A percentile compares a stretch with the other conserved stretches of the same genome.
Evolutionary conservation across 176 grass and related monocot species (phyloP).

Genomic region (Carex pumila): DNA sequence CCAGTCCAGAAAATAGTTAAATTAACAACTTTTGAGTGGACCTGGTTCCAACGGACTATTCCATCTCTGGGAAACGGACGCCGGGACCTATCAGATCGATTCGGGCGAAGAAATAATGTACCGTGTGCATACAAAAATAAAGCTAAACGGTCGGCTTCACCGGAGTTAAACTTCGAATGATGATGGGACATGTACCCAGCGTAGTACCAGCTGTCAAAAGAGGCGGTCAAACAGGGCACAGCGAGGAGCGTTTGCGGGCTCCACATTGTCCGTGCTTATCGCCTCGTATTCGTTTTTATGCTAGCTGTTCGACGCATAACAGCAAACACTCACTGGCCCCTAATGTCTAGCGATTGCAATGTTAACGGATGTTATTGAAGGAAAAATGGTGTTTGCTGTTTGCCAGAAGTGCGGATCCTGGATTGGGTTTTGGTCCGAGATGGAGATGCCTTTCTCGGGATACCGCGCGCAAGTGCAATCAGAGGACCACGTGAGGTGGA

Average conservation of each 20-base stretch:
- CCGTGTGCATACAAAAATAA: not conserved
- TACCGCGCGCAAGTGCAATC: not conserved
- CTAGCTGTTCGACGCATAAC: not conserved
- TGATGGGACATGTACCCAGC: not conserved
- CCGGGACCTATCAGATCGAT: not conserved
- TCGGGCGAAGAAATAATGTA: not conserved
- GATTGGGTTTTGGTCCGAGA: not conserved
- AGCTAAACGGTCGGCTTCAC: not conserved
- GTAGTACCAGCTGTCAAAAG: not conserved
- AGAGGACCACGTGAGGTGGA: not conserved
- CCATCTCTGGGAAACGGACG: not conserved
- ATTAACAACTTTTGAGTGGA: not conserved
- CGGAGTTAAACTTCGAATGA: not conserved
- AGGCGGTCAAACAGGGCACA: not conserved
- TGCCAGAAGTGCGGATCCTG: not conserved
- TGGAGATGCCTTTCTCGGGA: constrained; percentile 9
- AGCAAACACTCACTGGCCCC: not conserved
- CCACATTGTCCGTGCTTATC: constrained; percentile 11
- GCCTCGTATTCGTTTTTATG: not conserved
- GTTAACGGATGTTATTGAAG: no score
- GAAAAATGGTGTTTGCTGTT: not conserved
- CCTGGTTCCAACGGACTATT: not conserved
- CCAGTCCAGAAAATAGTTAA: not conserved
- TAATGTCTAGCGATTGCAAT: no score
- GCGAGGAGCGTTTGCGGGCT: not conserved